phyloP scores from a whole-genome alignment of 306 rosid species.

The Amphicarpaea edgeworthii region DNA sequence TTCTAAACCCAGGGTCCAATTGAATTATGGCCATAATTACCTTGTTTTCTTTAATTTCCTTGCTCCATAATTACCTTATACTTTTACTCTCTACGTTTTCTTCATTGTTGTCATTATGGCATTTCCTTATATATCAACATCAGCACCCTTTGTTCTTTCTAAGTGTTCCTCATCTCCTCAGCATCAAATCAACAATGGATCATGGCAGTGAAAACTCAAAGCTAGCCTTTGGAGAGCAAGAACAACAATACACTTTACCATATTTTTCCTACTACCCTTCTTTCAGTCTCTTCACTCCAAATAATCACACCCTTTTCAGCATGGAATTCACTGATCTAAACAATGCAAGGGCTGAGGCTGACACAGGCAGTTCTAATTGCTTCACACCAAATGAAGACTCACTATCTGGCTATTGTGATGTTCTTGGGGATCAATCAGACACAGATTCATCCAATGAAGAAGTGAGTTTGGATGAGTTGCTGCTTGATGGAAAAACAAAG shows the following conservation, averaged over 20 bases:
- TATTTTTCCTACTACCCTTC: constrained; percentile 27
- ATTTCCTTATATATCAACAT: constrained; percentile 37
- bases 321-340: constrained; percentile 35
- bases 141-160: constrained; percentile 28
- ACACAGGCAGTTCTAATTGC: constrained; percentile 18
- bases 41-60: constrained; percentile 32
- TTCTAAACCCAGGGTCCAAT: constrained; percentile 44
- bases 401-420: constrained; percentile 13
- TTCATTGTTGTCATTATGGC: constrained; percentile 1
- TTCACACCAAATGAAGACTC: constrained; percentile 41
- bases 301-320: constrained; percentile 9
- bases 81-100: constrained; percentile 42
- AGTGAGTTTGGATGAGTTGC: constrained; percentile 38
- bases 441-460: constrained; percentile 39
- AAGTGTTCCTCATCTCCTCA: constrained; percentile 20
- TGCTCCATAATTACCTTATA: constrained; percentile 40
- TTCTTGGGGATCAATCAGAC: constrained; percentile 25
- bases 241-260: constrained; percentile 25
- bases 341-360: constrained; percentile 25
- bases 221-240: constrained; percentile 39
- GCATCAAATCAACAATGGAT: constrained; percentile 44
- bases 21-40: constrained; percentile 48
- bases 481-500: constrained; percentile 43
- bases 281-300: constrained; percentile 10
- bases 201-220: constrained; percentile 41